Base-by-base conservation (phyloP, 306 rosid genomes). In the Macrotyloma uniflorum region DNA sequence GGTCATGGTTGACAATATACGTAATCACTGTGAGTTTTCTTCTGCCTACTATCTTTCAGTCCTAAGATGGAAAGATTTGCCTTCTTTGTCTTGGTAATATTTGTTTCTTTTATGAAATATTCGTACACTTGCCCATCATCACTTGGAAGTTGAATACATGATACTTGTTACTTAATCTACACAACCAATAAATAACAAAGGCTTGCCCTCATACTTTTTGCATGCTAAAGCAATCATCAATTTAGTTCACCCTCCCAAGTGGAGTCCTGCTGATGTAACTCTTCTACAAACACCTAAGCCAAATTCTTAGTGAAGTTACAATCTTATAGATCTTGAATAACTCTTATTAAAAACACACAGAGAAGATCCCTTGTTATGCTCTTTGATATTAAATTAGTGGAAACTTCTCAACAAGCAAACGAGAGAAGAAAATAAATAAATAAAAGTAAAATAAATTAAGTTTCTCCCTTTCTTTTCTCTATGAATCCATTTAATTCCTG, bases 21-120 rank as follows among this genome's bases (percentile, higher is more conserved):
- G 93, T 96, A 83, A 91, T 78, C 98, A 94, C 82, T 20, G 97
- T 93, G 36, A 86, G 95, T 80, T 62, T 36, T 67, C 26, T 40
- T 7, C 26, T 35, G 15, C 4, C 1, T 28, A 10, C 62, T 6
- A n/a, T n/a, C 5, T 15, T 40, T 35, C 59, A 20, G 1, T 63
- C 45, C 4, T 36, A 14, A 33, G 32, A 6, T 49, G n/a, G 15
- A 54, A 36, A 36, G 54, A 3, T 20, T n/a, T 8, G 33, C n/a
- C 66, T 38, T 61, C 43, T 38, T 74, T 61, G 6, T 61, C 70
- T 58, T 32, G 46, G 33, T 45, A 32, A 61, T 75, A 45, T 51
- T n/a, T 73, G 26, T 23, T 72, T 40, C 32, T 23, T 26, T 36
- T 7, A 64, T 64, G 28, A 64, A 62, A 62, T 16, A 16, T 62